These are phyloP conservation scores for Rhizopogon roseolus DNA, from an alignment of 768 basidiomycete species.

Conservation along the genomic window DNA sequence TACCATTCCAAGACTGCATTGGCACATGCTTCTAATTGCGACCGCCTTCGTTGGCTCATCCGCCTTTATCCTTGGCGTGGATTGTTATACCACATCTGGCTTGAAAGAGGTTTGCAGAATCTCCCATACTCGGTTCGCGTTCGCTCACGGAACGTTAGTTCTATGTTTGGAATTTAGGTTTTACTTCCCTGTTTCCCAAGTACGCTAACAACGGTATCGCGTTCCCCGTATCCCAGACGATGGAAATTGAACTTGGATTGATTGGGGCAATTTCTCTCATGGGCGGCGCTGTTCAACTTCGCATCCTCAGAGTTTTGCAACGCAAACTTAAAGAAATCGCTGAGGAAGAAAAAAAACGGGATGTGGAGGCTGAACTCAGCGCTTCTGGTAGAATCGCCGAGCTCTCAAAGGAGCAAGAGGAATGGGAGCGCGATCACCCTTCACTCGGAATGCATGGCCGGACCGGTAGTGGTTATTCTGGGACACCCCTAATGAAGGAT, in stretches of 20 bases:
- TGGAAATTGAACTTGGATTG: conserved; percentile 91
- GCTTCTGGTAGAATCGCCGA: conserved; percentile 66
- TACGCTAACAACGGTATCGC: conserved; percentile 60
- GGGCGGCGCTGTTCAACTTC: conserved; percentile 87
- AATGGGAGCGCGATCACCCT: conserved; percentile 88
- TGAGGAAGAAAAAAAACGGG: conserved; percentile 65
- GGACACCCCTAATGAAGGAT: conserved; percentile 64
- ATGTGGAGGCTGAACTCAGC: conserved; percentile 70
- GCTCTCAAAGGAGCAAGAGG: conserved; percentile 63
- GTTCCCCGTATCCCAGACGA: conserved; percentile 84
- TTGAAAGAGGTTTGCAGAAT: conserved; percentile 74
- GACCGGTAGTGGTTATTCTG: conserved; percentile 59
- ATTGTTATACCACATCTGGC: conserved; percentile 88
- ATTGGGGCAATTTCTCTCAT: conserved; percentile 79
- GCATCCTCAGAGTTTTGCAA: conserved; percentile 76
- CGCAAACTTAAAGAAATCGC: conserved; percentile 76
- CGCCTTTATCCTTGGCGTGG: conserved; percentile 88
- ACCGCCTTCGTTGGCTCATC: conserved; percentile 90
- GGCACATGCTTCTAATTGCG: conserved; percentile 79
- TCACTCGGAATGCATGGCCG: conserved; percentile 55
- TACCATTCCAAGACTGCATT: conserved; percentile 83
- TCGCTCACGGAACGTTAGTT: conserved; percentile 48
- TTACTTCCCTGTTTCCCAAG: conserved; percentile 73
- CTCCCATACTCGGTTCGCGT: neutral
- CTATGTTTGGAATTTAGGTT: conserved; percentile 95